Evolutionary conservation across 2,329 filamentous ascomycete species (phyloP), one percentile per base, ranked within the genome.

Genomic region (Pseudogymnoascus sp.): DNA sequence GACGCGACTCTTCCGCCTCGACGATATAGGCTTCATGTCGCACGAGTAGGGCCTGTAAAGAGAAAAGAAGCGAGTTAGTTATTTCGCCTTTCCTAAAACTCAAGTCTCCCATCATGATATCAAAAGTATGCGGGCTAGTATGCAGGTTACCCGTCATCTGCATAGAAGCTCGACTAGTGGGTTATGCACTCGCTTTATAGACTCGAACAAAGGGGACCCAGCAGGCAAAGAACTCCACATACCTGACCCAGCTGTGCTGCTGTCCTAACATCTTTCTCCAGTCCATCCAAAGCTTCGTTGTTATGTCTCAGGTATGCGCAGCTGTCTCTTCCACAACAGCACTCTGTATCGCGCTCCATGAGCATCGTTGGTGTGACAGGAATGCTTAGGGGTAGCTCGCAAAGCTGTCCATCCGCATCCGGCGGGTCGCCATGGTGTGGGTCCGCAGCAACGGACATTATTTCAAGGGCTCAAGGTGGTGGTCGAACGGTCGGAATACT

Each of bases 1-100:
- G 78, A 63, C 92, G 89, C 73, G 97, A 92, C 68, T 86, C 85
- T 78, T 96, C 92, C 63, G 92, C 91, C 74, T 96, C 91, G 67
- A 87, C 87, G 81, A 97, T 93, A 75, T 96, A 97, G 63, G 89
- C 86, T 79, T 97, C 92, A 82, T 99, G 92, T 69, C 93, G 88
- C 66, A 88, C 86, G 41, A 99, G 85, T 61, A 99, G 81, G 63
- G 92, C 92, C 94, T 97, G 86, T 63, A 88, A 75, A 60, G 82
- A 78, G 75, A 85, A 89, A 60, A 86, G 95, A 76, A 95, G 88
- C 77, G 81, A 68, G 63, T 70, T 67, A 59, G 63, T 67, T 68
- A 69, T 71, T 18, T 33, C 61, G 33, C 28, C 36, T 47, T 30
- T 60, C 2, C 37, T 22, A 25, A 36, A 58, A 28, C 36, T 33